Conservation (phyloP, 2,329 filamentous ascomycete genomes). For the Fusarium sp. region DNA sequence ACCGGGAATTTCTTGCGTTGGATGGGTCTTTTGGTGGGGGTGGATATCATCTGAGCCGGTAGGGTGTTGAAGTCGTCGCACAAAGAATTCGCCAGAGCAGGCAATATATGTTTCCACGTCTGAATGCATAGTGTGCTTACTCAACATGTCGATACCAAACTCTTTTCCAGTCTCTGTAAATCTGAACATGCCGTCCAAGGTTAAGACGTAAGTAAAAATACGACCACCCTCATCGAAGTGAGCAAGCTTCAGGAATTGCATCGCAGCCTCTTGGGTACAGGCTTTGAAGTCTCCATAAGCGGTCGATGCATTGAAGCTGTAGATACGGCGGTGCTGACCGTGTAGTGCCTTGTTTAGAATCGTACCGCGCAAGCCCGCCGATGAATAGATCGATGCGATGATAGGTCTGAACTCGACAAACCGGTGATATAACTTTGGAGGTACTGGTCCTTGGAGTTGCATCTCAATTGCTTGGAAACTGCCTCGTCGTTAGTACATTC, state of each 20-base stretch:
- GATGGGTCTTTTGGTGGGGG: slow-evolving; percentile 63
- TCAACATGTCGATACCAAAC: slow-evolving; percentile 91
- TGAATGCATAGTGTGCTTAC: slow-evolving; percentile 97
- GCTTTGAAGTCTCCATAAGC: slow-evolving; percentile 75
- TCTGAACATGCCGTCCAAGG: slow-evolving; percentile 84
- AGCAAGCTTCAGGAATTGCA: slow-evolving; percentile 85
- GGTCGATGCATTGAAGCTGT: slow-evolving; percentile 85
- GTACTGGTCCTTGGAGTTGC: slow-evolving; percentile 86
- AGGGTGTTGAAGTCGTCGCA: slow-evolving; percentile 72
- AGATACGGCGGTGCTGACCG: slow-evolving; percentile 88
- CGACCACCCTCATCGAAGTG: slow-evolving; percentile 88
- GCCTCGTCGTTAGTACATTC: slow-evolving; percentile 21
- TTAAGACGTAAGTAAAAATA: slow-evolving; percentile 92
- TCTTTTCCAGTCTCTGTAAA: slow-evolving; percentile 97
- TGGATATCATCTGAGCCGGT: slow-evolving; percentile 57
- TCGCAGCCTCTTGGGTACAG: slow-evolving; percentile 76
- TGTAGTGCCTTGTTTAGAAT: slow-evolving; percentile 87
- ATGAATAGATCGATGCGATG: slow-evolving; percentile 88
- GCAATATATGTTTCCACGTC: slow-evolving; percentile 92
- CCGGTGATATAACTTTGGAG: slow-evolving; percentile 84
- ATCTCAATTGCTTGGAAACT: slow-evolving; percentile 95
- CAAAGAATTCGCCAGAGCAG: slow-evolving; percentile 92
- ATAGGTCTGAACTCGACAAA: slow-evolving; percentile 94
- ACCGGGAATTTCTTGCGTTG: slow-evolving; percentile 56
- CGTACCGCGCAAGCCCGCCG: slow-evolving; percentile 79